A percentile compares a stretch with the other conserved stretches of the same genome.
Evolutionary conservation across 2,329 filamentous ascomycete genomes (phyloP).

Genomic region (Ceratocystis destructans): DNA sequence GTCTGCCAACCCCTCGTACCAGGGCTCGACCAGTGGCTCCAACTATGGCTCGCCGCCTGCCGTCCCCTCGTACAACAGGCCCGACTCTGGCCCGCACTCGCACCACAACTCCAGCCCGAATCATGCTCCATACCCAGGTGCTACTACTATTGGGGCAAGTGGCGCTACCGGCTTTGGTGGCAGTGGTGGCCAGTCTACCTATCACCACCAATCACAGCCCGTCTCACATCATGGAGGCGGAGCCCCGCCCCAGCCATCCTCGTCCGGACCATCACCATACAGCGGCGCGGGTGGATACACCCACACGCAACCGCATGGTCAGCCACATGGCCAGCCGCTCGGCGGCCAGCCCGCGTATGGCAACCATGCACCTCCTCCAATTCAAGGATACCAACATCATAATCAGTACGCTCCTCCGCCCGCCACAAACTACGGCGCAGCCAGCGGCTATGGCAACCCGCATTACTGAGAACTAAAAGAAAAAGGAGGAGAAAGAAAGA

Average conservation of each 20-base stretch:
- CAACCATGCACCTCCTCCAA: slow-evolving; percentile 18
- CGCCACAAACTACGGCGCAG: slow-evolving; percentile 14
- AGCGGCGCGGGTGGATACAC: slow-evolving; percentile 10
- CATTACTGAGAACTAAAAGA: slow-evolving; percentile 8
- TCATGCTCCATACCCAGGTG: slow-evolving; percentile 17
- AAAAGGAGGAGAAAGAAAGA: too few species aligned
- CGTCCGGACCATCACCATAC: slow-evolving; percentile 9
- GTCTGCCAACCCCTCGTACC: slow-evolving; percentile 13
- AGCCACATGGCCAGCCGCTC: slow-evolving; percentile 20
- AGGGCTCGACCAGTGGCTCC: slow-evolving; percentile 23
- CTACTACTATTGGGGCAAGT: slow-evolving; percentile 22
- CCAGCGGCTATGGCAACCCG: slow-evolving; percentile 14
- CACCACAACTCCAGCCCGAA: slow-evolving; percentile 21
- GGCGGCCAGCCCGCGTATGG: slow-evolving; percentile 20
- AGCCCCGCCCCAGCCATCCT: slow-evolving; percentile 16
- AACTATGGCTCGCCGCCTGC: slow-evolving; percentile 21
- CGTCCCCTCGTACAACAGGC: slow-evolving; percentile 21
- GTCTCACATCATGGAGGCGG: slow-evolving; percentile 3
- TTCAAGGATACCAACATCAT: slow-evolving; percentile 21
- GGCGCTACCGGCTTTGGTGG: slow-evolving; percentile 24
- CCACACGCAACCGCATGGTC: background rate
- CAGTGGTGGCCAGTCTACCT: slow-evolving; percentile 23
- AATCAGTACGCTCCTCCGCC: slow-evolving; percentile 21
- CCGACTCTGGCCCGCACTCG: slow-evolving; percentile 16
- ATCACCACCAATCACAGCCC: slow-evolving; percentile 21